Base-by-base conservation (phyloP, 768 basidiomycete genomes). In the Phlegmacium glaucopus region DNA sequence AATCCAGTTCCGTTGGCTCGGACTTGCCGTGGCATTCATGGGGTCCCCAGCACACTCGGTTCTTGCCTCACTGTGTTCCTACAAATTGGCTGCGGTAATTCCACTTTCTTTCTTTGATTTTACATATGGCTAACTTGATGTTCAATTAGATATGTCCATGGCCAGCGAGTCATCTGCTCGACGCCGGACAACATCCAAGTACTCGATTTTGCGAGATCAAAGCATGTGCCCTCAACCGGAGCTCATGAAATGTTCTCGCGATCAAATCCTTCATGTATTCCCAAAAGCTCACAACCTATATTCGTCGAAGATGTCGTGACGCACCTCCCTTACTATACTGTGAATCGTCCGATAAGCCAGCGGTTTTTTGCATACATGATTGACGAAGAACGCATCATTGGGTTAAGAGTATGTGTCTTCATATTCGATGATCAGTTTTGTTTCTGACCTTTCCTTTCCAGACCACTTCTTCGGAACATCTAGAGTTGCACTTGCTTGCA, bases 121-220 rank as follows among this genome's bases (percentile, higher is more conserved):
- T 12, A 22, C 22, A 22, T 36, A 22, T 37, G 17, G 4, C 8
- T 29, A 13, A 28, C 25, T 29, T n/a, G 22, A 16, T 15, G 16
- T 12, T 16, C 15, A 9, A 30, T n/a, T 36, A 52, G 53, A 47
- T 57, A 57, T 22, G 56, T 54, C 1, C 56, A 58, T 13, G 57
- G 57, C 9, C 49, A 53, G 28, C 57, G 54, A 9, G 45, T 56
- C 15, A 46, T 56, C 10, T 42, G 13, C 18, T 26, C 42, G 18
- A 47, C 49, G 10, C 7, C 27, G 2, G 38, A 47, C 11, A 32
- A 28, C 39, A 28, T 56, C 15, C 39, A 52, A 4, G 36, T 53
- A 6, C 18, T 54, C 29, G 46, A 57, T 26, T 57, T 56, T 16
- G 50, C 47, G 26, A 13, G 29, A 38, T 18, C 10, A 34, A 34